phyloP scores from a whole-genome alignment of 129 eudicot genomes.

The Helichrysum umbraculigerum region DNA sequence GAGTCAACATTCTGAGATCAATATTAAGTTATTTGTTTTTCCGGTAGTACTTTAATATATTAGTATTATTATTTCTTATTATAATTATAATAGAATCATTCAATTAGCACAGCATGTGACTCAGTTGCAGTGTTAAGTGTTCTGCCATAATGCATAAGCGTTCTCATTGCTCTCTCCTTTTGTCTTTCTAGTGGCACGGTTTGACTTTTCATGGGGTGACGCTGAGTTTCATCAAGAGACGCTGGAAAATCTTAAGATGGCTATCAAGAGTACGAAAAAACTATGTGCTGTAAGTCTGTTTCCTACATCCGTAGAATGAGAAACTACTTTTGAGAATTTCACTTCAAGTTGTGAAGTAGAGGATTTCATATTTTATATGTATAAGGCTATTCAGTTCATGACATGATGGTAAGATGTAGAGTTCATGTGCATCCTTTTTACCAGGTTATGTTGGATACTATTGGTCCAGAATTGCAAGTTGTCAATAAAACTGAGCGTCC shows the following conservation, averaged over 20 bases:
- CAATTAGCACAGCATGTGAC: no score
- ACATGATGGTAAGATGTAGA: neutral
- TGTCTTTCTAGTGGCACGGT: constrained; percentile 65
- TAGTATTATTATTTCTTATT: no score
- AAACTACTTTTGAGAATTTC: neutral
- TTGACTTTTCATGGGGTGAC: constrained; percentile 89
- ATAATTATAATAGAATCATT: no score
- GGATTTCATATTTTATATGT: neutral
- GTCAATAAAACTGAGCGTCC: constrained; percentile 68
- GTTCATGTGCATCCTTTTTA: constrained; percentile 14
- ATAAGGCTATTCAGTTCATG: neutral
- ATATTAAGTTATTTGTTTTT: neutral
- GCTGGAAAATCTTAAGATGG: constrained; percentile 58
- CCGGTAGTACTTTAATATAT: no score
- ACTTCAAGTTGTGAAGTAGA: constrained; percentile 1
- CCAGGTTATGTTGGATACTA: constrained; percentile 86
- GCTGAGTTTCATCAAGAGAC: constrained; percentile 78
- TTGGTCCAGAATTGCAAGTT: constrained; percentile 84
- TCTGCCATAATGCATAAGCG: no score
- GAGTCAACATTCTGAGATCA: no score
- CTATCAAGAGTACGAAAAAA: constrained; percentile 75
- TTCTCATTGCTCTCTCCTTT: neutral
- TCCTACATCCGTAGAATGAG: constrained; percentile 2
- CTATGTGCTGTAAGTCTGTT: constrained; percentile 71
- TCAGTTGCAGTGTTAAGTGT: no score